Evolutionary conservation across 139 green algal genomes (phyloP), one percentile per base, ranked within the genome.

Genomic region (Chlorella sorokiniana): DNA sequence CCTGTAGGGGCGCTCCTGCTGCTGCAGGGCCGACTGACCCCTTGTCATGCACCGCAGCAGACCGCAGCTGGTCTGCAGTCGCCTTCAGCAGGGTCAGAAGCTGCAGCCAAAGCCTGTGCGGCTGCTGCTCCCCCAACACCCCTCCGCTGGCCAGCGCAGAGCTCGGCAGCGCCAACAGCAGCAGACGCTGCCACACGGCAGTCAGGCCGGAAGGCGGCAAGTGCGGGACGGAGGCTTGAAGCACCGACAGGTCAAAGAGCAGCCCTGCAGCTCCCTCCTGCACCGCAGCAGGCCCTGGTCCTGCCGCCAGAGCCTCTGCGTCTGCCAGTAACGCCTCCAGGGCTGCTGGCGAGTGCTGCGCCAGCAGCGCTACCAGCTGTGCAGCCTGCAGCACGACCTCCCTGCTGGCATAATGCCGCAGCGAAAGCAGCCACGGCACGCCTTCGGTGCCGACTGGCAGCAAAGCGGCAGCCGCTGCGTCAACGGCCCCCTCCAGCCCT

Each of bases 381-480:
- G 75, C 75, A 16, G 4, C 16, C 59, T 70, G 75, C 40, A 45
- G 56, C 75, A 81, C 40, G 1, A 81, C 40, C 5, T 72, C 75
- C 4, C 18, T 81, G 56, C 56, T 71, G 75, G 40, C 31, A 29
- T 81, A 71, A 41, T 0, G 27, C 8, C 41, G 75, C 4, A 81
- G 59, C 8, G 29, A 4, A 18, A 81, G n/a, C 75, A 81, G 75
- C 75, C 59, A 70, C n/a, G 75, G 51, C n/a, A n/a, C 29, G 11
- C 27, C 56, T 14, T 22, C 23, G 20, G 27, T 27, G 42, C 23
- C 69, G 18, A 16, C 4, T 8, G 71, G 51, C 33, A 78, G 51
- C 33, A 78, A 51, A 25, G 40, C 18, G 11, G 27, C 37, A 38
- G 71, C 71, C 48, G 71, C 51, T 7, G 31, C 31, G 20, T 33